Evolutionary conservation across 2,329 filamentous ascomycete species (phyloP).

Genomic region (Emmonsiellopsis sp.): DNA sequence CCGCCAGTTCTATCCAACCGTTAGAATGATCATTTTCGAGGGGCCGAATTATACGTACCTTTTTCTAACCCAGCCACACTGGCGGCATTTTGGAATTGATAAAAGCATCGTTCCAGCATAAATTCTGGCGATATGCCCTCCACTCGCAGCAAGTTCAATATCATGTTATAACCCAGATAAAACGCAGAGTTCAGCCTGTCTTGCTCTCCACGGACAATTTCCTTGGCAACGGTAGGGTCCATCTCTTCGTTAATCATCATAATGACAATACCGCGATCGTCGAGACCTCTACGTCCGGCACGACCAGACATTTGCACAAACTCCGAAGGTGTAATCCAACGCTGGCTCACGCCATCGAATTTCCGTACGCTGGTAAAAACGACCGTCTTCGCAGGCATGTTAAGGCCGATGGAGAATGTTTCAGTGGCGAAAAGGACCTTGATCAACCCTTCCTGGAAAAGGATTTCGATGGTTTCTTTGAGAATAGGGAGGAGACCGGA

Average conservation of each 20-base stretch:
- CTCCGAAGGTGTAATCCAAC: slow-evolving; percentile 87
- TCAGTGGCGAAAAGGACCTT: slow-evolving; percentile 97
- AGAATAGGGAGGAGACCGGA: slow-evolving; percentile 89
- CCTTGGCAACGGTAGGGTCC: slow-evolving; percentile 86
- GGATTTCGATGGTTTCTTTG: slow-evolving; percentile 97
- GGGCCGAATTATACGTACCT: slow-evolving; percentile 24
- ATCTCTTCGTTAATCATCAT: slow-evolving; percentile 99
- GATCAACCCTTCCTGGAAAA: slow-evolving; percentile 96
- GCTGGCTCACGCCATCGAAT: slow-evolving; percentile 72
- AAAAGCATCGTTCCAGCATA: slow-evolving; percentile 98
- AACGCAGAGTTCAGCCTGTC: slow-evolving; percentile 97
- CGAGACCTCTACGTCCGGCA: slow-evolving; percentile 90
- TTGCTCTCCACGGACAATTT: slow-evolving; percentile 92
- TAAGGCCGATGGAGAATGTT: slow-evolving; percentile 95
- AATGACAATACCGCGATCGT: slow-evolving; percentile 96
- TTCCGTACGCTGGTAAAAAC: slow-evolving; percentile 97
- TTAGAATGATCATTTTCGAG: slow-evolving; percentile 18
- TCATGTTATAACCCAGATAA: slow-evolving; percentile 98
- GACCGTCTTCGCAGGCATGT: slow-evolving; percentile 98
- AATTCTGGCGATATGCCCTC: slow-evolving; percentile 98
- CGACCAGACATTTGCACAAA: slow-evolving; percentile 99
- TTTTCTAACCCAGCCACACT: slow-evolving; percentile 77
- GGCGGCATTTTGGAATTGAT: slow-evolving; percentile 93
- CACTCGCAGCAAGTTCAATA: slow-evolving; percentile 91
- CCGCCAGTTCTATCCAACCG: slow-evolving; percentile 53